phyloP scores from a whole-genome alignment of 805 yeast genomes.

The Wickerhamomyces pijperi region DNA sequence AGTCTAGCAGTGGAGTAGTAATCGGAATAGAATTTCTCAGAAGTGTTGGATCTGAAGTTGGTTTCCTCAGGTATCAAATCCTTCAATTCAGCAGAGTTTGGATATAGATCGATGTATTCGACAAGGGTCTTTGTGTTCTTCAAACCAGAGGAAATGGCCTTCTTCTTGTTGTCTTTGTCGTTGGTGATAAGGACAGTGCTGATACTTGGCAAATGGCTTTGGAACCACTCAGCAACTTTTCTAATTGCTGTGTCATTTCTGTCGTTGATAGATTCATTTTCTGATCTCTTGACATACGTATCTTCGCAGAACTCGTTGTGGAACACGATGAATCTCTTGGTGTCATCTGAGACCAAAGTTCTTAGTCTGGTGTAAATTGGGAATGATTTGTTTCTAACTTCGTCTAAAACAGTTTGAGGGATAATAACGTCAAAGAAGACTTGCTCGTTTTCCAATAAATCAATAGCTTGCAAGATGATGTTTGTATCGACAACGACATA shows the following conservation, averaged over 20 bases:
- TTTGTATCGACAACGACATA: constrained; percentile 84
- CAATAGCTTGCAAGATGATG: constrained; percentile 79
- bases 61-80: constrained; percentile 62
- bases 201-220: constrained; percentile 46
- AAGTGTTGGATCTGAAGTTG: constrained; percentile 11
- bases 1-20: constrained; percentile 73
- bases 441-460: constrained; percentile 64
- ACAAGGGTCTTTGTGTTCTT: constrained; percentile 38
- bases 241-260: constrained; percentile 88
- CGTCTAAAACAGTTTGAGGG: constrained; percentile 94
- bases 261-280: constrained; percentile 71
- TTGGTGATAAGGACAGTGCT: constrained; percentile 58
- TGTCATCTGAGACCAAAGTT: constrained; percentile 59
- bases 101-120: constrained; percentile 63
- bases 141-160: constrained; percentile 43
- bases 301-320: constrained; percentile 82
- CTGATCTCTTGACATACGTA: constrained; percentile 51
- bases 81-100: constrained; percentile 61
- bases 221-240: constrained; percentile 60
- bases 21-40: constrained; percentile 45
- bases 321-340: constrained; percentile 78
- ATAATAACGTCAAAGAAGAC: constrained; percentile 82
- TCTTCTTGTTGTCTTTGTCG: constrained; percentile 54
- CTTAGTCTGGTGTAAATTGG: constrained; percentile 84
- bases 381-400: constrained; percentile 75